Evolutionary conservation across 2,329 filamentous ascomycete species (phyloP), one percentile per base, ranked within the genome.

Genomic region (Fusarium succisae): DNA sequence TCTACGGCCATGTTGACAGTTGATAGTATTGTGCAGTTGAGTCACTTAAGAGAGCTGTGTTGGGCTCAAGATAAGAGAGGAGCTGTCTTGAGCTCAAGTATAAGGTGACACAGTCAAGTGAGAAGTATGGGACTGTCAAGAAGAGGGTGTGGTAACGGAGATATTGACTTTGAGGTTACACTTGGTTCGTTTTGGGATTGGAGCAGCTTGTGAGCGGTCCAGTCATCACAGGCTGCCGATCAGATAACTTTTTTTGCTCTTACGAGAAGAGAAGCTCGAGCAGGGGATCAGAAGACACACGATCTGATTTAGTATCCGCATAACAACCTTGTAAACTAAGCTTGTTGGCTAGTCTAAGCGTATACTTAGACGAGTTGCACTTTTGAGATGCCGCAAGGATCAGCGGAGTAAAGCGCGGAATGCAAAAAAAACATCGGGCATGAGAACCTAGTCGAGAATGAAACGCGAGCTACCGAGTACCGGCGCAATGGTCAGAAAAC

Each of bases 1-100:
- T 92, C 89, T 69, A 88, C 87, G 81, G 91, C 91, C 84, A 89
- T 91, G 73, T 57, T 80, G 74, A 54, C 43, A 30, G 24, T 47
- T 54, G 54, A 18, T 41, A n/a, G 47, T 17, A 28, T n/a, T 22
- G 17, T 55, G 41, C 35, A 26, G 5, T 43, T 32, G 39, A 30
- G 15, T 30, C 37, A 39, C 45, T 53, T 20, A 8, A 38, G 28
- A 45, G 50, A 50, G 41, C 41, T 54, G 30, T 41, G 35, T 55
- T 17, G 62, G 53, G 38, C 20, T 47, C 56, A 38, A 45, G 60
- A 50, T 37, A 41, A 48, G 28, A 57, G 39, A 47, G 45, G 43
- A 39, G 43, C 32, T 41, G 39, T 45, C 35, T 68, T 26, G 54
- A 59, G 32, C n/a, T 57, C 35, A 51, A 45, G 28, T 24, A 62